Evolutionary conservation across 805 yeast genomes (phyloP).

Genomic region (Brettanomyces sp.): DNA sequence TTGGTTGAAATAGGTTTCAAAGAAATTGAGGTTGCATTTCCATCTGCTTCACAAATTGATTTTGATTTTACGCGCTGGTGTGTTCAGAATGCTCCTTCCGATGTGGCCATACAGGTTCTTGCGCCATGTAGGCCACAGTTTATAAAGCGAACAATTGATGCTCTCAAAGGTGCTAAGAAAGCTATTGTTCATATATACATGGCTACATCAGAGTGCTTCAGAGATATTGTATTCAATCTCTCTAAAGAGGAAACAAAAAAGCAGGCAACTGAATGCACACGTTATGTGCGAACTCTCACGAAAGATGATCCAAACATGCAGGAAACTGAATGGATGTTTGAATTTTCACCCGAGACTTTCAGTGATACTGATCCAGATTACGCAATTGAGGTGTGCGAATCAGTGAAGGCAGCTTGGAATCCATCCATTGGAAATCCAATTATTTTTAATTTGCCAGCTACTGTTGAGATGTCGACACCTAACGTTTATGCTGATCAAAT

Average conservation of each 20-base stretch:
- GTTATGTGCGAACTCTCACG: constrained; percentile 55
- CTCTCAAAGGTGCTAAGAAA: constrained; percentile 62
- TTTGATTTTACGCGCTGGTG: constrained; percentile 75
- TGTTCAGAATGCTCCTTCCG: constrained; percentile 64
- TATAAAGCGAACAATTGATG: constrained; percentile 61
- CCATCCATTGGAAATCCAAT: constrained; percentile 59
- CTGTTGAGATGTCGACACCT: constrained; percentile 76
- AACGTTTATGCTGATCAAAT: constrained; percentile 80
- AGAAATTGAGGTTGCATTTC: constrained; percentile 78
- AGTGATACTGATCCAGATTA: constrained; percentile 60
- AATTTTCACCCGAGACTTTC: constrained; percentile 76
- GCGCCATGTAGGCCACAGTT: constrained; percentile 71
- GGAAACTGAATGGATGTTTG: constrained; percentile 62
- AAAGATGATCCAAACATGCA: constrained; percentile 50
- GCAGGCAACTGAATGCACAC: constrained; percentile 54
- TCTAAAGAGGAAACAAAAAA: constrained; percentile 48
- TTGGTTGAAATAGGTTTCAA: constrained; percentile 68
- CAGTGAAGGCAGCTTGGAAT: constrained; percentile 67
- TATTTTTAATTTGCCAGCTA: constrained; percentile 76
- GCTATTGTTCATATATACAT: constrained; percentile 72
- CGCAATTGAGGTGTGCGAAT: constrained; percentile 60
- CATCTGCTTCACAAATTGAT: constrained; percentile 71
- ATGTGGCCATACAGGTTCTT: constrained; percentile 68
- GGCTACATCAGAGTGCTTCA: constrained; percentile 68
- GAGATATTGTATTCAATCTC: constrained; percentile 62